phyloP scores from a whole-genome alignment of 2,329 filamentous ascomycete genomes.

The Alternaria alternata region DNA sequence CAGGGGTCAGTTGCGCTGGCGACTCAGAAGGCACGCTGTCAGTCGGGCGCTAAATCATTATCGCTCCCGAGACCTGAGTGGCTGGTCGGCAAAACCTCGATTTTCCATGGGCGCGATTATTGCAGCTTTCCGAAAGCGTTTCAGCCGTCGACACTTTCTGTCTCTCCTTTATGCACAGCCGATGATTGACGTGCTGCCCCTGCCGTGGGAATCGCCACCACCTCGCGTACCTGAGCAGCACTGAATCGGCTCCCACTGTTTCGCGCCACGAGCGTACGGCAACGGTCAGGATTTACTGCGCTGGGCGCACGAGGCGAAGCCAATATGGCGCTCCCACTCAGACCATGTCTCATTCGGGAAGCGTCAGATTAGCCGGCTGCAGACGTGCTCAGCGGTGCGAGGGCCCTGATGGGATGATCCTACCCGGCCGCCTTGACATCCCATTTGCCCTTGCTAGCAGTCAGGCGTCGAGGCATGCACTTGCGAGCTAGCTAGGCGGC shows the following conservation, averaged over 20 bases:
- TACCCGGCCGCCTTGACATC: conserved; percentile 38
- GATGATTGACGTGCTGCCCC: conserved; percentile 37
- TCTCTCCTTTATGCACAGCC: conserved; percentile 47
- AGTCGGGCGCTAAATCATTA: conserved; percentile 49
- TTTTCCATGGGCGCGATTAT: conserved; percentile 38
- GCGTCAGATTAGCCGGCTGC: conserved; percentile 45
- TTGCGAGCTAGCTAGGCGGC: conserved; percentile 34
- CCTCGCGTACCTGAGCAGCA: conserved; percentile 45
- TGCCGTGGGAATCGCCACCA: conserved; percentile 35
- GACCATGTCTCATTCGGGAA: conserved; percentile 35
- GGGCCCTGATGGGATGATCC: conserved; percentile 34
- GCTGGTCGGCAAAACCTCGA: conserved; percentile 45
- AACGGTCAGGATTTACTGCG: conserved; percentile 34
- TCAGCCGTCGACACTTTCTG: conserved; percentile 39
- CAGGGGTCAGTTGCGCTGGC: conserved; percentile 42
- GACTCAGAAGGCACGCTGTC: conserved; percentile 42
- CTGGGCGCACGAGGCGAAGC: conserved; percentile 37
- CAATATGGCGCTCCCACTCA: conserved; percentile 41
- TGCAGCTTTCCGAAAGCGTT: conserved; percentile 46
- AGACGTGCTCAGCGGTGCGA: conserved; percentile 32
- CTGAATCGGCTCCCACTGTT: conserved; percentile 18
- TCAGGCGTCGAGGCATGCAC: conserved; percentile 35
- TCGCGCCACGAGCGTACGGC: conserved; percentile 42
- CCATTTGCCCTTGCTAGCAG: conserved; percentile 47
- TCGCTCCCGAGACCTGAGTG: conserved; percentile 42